These are phyloP conservation scores for Boletus tylopilopsis DNA, from an alignment of 768 basidiomycete genomes.

Conservation along the genomic window DNA sequence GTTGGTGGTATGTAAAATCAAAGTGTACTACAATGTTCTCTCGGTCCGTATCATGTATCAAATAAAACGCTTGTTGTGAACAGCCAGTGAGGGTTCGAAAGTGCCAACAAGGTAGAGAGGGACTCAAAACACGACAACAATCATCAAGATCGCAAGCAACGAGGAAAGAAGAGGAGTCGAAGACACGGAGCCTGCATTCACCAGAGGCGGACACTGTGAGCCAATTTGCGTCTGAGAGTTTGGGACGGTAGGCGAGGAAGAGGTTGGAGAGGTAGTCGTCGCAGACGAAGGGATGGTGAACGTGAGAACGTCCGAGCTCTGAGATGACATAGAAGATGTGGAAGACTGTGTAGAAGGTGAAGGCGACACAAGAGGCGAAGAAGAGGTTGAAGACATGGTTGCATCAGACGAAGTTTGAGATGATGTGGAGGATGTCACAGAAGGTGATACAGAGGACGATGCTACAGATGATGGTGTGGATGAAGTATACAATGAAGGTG, in stretches of 20 bases:
- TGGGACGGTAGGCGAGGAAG: background rate
- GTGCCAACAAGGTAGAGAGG: background rate
- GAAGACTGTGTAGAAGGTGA: background rate
- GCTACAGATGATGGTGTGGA: background rate
- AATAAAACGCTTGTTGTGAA: background rate
- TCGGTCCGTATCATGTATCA: background rate
- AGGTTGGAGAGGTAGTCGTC: background rate
- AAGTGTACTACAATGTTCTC: conserved; percentile 9
- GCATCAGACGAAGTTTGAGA: background rate
- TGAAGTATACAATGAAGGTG: background rate
- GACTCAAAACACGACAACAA: conserved; percentile 24
- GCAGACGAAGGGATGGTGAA: background rate
- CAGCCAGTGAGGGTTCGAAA: background rate
- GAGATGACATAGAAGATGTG: background rate
- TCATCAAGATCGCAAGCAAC: conserved; percentile 23
- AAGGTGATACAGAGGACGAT: background rate
- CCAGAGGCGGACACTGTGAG: conserved; percentile 21
- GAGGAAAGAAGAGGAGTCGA: conserved; percentile 12
- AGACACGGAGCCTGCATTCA: conserved; percentile 8
- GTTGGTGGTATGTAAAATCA: no score
- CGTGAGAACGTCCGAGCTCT: background rate
- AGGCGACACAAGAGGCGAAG: background rate
- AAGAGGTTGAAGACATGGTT: background rate
- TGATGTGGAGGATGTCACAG: background rate
- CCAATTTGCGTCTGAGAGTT: conserved; percentile 19